phyloP scores from a whole-genome alignment of 2,329 filamentous ascomycete species.

The Colletotrichum liaoningense region DNA sequence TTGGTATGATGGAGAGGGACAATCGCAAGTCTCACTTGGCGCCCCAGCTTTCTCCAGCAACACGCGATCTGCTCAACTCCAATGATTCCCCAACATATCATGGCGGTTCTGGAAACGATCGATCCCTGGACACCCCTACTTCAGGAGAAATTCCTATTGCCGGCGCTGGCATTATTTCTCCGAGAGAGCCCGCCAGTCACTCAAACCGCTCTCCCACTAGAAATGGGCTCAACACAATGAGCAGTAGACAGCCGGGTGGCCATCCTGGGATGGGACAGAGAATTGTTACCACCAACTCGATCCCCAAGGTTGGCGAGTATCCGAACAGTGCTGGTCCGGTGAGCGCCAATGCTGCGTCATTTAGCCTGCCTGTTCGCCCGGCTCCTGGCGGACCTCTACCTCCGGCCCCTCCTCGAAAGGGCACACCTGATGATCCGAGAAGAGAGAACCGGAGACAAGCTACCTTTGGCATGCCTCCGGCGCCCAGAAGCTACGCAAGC shows the following conservation, averaged over 20 bases:
- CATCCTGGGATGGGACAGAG: conserved; percentile 67
- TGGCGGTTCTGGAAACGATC: conserved; percentile 54
- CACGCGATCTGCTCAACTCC: conserved; percentile 78
- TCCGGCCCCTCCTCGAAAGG: conserved; percentile 69
- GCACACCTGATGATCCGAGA: conserved; percentile 64
- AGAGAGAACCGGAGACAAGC: conserved; percentile 65
- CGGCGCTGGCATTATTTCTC: conserved; percentile 65
- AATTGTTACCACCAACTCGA: conserved; percentile 63
- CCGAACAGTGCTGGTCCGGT: conserved; percentile 51
- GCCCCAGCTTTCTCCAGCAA: conserved; percentile 81
- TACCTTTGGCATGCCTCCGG: conserved; percentile 61
- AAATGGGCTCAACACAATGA: conserved; percentile 58
- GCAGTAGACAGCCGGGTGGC: conserved; percentile 50
- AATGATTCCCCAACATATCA: conserved; percentile 67
- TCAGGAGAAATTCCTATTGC: conserved; percentile 79
- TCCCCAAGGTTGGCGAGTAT: conserved; percentile 58
- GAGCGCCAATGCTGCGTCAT: conserved; percentile 62
- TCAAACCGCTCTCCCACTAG: conserved; percentile 64
- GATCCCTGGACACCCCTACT: conserved; percentile 70
- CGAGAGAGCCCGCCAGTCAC: conserved; percentile 60
- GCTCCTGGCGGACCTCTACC: conserved; percentile 70
- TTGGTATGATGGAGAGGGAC: conserved; percentile 92
- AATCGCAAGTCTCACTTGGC: conserved; percentile 95
- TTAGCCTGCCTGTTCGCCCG: conserved; percentile 73
- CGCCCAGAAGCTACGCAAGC: conserved; percentile 45